Evolutionary conservation across 345 rosid species (phyloP), one percentile per base, ranked within the genome.

Genomic region (Camelina hispida): DNA sequence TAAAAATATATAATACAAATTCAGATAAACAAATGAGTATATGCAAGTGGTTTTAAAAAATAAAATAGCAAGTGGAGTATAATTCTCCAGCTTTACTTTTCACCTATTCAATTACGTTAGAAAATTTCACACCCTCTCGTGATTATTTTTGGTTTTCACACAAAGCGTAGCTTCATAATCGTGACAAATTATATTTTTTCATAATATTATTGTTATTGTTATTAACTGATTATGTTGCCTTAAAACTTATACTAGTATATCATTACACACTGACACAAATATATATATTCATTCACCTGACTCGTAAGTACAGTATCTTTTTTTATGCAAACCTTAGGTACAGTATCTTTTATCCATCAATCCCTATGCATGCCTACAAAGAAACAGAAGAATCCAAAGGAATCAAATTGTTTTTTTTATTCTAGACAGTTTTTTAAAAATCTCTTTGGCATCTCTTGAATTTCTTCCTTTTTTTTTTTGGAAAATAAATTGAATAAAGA

Each of bases 371-470:
- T 76, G 32, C 62, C 28, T 9, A 53, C 1, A 13, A 20, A 37
- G 42, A 69, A 44, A 69, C 51, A 62, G 11, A 44, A 55, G 80
- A 76, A 69, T 62, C 65, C 71, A 63, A 47, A 47, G 60, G 75
- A 62, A 68, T 76, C 74, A 53, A 14, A 30, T 32, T 61, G 20
- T 46, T 67, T 66, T 50, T 50, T 51, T 40, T 42, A 38, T 38
- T 22, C 53, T 30, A 22, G 44, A 47, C 35, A 22, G 23, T 22
- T 15, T 56, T n/a, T 38, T 15, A 38, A 50, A 43, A 50, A 59
- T 15, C 35, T 66, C 0, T 68, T 38, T 50, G 42, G 56, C 48
- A 61, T 61, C 57, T 60, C 62, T 62, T 44, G 11, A 44, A 17
- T 59, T 2, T 50, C 55, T 17, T 20, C 25, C 5, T 5, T 25